These are phyloP conservation scores for Fusarium sarcochroum DNA, from an alignment of 2,329 filamentous ascomycete genomes.

Conservation along the genomic window DNA sequence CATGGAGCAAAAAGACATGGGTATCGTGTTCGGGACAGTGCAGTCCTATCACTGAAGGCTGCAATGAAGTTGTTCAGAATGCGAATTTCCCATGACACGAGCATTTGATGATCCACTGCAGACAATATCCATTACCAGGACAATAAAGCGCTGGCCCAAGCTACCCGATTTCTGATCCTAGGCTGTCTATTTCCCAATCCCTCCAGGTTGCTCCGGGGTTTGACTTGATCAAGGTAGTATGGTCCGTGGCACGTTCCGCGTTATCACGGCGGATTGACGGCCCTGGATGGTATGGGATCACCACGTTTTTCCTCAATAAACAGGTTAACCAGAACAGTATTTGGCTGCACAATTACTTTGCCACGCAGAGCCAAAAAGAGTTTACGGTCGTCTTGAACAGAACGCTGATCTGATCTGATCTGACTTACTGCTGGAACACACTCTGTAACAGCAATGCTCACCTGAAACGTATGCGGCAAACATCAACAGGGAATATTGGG, in stretches of 20 bases:
- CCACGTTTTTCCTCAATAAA: constrained; percentile 28
- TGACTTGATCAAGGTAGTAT: constrained; percentile 25
- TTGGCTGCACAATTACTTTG: constrained; percentile 15
- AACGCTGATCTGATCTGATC: constrained; percentile 27
- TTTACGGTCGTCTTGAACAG: constrained; percentile 9
- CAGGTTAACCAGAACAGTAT: constrained; percentile 14
- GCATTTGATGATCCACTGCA: constrained; percentile 25
- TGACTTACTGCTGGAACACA: constrained; percentile 18
- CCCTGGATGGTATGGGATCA: constrained; percentile 16
- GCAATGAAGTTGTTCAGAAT: constrained; percentile 13
- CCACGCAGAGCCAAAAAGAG: constrained; percentile 14
- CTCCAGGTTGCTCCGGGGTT: constrained; percentile 23
- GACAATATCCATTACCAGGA: constrained; percentile 5
- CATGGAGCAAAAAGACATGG: neutral
- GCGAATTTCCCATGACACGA: constrained; percentile 28
- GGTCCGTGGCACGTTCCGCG: constrained; percentile 30
- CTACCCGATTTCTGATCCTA: constrained; percentile 16
- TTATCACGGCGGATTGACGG: constrained; percentile 21
- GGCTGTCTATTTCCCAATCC: constrained; percentile 23
- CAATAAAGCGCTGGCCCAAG: constrained; percentile 11
- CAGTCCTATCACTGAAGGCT: neutral
- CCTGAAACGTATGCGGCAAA: constrained; percentile 35
- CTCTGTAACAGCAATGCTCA: constrained; percentile 39
- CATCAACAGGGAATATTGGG: constrained; percentile 20
- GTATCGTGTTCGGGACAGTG: constrained; percentile 24